These are phyloP conservation scores for Lunularia cruciata DNA, from an alignment of 225 moss, liverwort and hornwort species.

Conservation along the genomic window DNA sequence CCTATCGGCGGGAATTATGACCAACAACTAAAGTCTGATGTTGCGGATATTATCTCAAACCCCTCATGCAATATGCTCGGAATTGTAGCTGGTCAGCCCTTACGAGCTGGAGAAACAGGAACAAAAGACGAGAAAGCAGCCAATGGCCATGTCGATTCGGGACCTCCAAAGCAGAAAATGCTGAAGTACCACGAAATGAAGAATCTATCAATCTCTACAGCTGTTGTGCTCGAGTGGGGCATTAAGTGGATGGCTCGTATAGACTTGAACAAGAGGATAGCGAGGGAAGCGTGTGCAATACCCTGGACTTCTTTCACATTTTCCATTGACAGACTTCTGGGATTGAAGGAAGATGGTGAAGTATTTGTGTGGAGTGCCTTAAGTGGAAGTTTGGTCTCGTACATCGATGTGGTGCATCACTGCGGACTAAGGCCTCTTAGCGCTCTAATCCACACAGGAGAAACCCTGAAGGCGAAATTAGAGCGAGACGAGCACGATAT, in stretches of 20 bases:
- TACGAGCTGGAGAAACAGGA: constrained; percentile 16
- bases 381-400: constrained; percentile 57
- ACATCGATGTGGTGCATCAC: constrained; percentile 65
- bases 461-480: constrained; percentile 13
- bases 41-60: constrained; percentile 67
- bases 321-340: constrained; percentile 63
- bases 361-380: constrained; percentile 64
- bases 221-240: constrained; percentile 53
- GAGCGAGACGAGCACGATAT: constrained; percentile 2
- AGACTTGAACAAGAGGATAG: constrained; percentile 32
- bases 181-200: constrained; percentile 22
- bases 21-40: constrained; percentile 31
- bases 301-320: constrained; percentile 77
- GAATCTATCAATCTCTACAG: constrained; percentile 52
- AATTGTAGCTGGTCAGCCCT: constrained; percentile 43
- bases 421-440: constrained; percentile 50
- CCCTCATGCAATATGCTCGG: constrained; percentile 62
- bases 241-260: constrained; percentile 63
- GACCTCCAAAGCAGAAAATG: constrained; percentile 24
- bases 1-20: constrained; percentile 12
- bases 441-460: constrained; percentile 18
- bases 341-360: constrained; percentile 69
- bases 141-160: constrained; percentile 1
- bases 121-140: constrained; percentile 20
- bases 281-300: constrained; percentile 15